These are phyloP conservation scores for Kwoniella heveanensis DNA, from an alignment of 768 basidiomycete species.

Conservation along the genomic window DNA sequence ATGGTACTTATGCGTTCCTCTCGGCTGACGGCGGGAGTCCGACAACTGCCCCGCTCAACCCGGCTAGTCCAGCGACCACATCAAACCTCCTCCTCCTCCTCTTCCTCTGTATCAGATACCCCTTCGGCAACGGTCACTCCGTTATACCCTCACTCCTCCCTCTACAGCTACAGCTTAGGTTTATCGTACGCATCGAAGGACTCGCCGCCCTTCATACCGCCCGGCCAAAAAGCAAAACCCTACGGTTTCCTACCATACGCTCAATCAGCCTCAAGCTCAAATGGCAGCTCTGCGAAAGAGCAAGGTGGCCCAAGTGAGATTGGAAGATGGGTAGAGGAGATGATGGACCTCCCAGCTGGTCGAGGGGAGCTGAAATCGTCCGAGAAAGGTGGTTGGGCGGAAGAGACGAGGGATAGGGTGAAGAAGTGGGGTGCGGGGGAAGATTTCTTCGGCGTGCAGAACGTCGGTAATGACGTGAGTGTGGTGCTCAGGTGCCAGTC, in stretches of 20 bases:
- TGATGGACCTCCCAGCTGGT: conserved; percentile 44
- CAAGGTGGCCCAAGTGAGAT: conserved; percentile 18
- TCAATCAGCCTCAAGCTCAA: not conserved
- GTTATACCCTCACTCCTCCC: conserved; percentile 13
- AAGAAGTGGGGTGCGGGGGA: conserved; percentile 54
- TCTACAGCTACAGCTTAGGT: conserved; percentile 40
- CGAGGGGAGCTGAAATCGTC: conserved; percentile 40
- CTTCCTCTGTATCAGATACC: not conserved
- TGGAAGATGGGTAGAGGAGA: conserved; percentile 47
- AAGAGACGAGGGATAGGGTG: conserved; percentile 26
- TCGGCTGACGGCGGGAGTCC: too few species aligned
- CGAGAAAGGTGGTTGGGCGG: conserved; percentile 39
- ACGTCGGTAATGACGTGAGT: conserved; percentile 40
- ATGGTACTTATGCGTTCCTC: too few species aligned
- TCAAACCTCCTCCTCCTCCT: conserved; percentile 6
- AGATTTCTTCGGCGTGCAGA: conserved; percentile 51
- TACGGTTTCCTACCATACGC: conserved; percentile 35
- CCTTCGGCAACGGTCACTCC: conserved; percentile 14
- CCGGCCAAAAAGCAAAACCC: conserved; percentile 18
- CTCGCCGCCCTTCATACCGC: conserved; percentile 50
- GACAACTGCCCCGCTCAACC: too few species aligned
- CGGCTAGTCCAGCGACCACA: not conserved
- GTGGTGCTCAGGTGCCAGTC: too few species aligned
- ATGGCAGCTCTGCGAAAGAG: not conserved
- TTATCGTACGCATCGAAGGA: conserved; percentile 53